phyloP scores from a whole-genome alignment of 208 protist species.

The Acanthamoeba healyi region DNA sequence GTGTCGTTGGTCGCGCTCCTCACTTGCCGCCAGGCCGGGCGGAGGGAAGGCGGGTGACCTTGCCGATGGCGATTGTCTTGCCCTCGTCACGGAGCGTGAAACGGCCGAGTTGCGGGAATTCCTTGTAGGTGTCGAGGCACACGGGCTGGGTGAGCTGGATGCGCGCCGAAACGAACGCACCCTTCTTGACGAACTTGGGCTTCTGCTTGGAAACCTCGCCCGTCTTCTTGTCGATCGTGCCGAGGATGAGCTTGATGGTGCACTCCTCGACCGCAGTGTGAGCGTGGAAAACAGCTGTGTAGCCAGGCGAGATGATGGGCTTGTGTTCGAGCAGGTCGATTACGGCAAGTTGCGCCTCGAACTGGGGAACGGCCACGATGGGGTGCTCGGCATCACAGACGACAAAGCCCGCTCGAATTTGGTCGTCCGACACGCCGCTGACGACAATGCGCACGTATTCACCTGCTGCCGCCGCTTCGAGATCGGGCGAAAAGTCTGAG shows the following conservation, averaged over 20 bases:
- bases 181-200: constrained; percentile 95
- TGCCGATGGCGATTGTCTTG: constrained; percentile 73
- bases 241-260: constrained; percentile 91
- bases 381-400: constrained; percentile 66
- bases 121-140: constrained; percentile 95
- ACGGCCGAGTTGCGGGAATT: constrained; percentile 96
- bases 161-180: constrained; percentile 93
- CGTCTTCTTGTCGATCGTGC: constrained; percentile 95
- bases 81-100: constrained; percentile 97
- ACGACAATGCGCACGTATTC: constrained; percentile 95
- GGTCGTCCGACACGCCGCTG: constrained; percentile 86
- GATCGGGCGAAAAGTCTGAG: constrained; percentile 88
- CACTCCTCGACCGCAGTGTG: constrained; percentile 95
- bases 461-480: constrained; percentile 94
- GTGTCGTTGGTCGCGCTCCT: too few species aligned
- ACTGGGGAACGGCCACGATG: constrained; percentile 91
- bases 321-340: constrained; percentile 94
- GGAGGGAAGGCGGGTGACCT: constrained; percentile 32
- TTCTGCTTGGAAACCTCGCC: constrained; percentile 94
- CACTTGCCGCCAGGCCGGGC: constrained; percentile 43
- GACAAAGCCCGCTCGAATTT: constrained; percentile 46
- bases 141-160: constrained; percentile 93
- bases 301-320: constrained; percentile 96
- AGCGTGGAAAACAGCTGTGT: constrained; percentile 95
- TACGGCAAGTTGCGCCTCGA: constrained; percentile 95